Percentiles rank a stretch among this genome's conserved stretches.
These are phyloP conservation scores for Aquilaria yunnanensis DNA, from an alignment of 345 rosid species.

Conservation along the genomic window DNA sequence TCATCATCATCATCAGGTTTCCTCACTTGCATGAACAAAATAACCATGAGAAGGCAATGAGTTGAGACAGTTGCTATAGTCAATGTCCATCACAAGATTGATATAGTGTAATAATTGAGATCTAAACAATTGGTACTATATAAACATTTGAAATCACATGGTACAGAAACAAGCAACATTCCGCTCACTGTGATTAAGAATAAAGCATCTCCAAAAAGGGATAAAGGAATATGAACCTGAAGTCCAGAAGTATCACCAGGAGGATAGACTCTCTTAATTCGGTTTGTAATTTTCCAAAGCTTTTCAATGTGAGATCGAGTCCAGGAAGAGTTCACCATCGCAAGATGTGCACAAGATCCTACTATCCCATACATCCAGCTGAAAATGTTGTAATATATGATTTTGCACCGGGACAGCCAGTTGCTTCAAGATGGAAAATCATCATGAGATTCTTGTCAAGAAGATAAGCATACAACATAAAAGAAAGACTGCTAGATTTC, in stretches of 20 bases:
- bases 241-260: slow-evolving; percentile 96
- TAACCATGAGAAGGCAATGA: too few relatives aligned
- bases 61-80: too few relatives aligned
- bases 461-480: not conserved
- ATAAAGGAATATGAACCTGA: slow-evolving; percentile 44
- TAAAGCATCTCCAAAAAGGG: not conserved
- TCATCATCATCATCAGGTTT: too few relatives aligned
- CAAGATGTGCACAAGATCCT: slow-evolving; percentile 81
- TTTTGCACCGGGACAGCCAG: slow-evolving; percentile 73
- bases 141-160: not conserved
- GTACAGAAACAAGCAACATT: not conserved
- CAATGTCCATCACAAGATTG: too few relatives aligned
- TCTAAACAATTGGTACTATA: not conserved
- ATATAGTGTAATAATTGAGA: too few relatives aligned
- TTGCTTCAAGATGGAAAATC: slow-evolving; percentile 35
- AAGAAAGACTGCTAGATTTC: not conserved
- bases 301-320: slow-evolving; percentile 75
- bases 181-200: not conserved
- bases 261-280: slow-evolving; percentile 76
- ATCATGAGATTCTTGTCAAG: slow-evolving; percentile 3
- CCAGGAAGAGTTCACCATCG: slow-evolving; percentile 98
- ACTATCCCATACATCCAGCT: slow-evolving; percentile 86
- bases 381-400: slow-evolving; percentile 65
- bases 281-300: slow-evolving; percentile 69
- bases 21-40: too few relatives aligned